These are phyloP conservation scores for Atkinsonella hypoxylon DNA, from an alignment of 2,329 filamentous ascomycete species.

Conservation along the genomic window DNA sequence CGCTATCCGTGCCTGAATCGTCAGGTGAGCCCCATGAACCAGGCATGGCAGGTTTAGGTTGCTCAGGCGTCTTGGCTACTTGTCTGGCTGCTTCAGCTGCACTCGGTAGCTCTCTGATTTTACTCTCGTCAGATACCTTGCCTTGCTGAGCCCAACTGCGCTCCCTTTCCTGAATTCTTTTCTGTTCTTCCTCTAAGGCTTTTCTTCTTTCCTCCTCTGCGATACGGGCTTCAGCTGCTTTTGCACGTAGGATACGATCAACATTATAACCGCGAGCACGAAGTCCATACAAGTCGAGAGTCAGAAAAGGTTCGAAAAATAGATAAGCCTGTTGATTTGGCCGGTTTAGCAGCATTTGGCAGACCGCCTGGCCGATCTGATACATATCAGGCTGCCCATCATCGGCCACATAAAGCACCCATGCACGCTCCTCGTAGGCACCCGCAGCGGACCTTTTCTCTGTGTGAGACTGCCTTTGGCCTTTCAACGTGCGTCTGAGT, in stretches of 20 bases:
- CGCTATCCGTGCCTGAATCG: constrained; percentile 21
- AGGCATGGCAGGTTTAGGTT: constrained; percentile 46
- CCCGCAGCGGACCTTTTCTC: constrained; percentile 68
- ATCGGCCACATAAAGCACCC: constrained; percentile 65
- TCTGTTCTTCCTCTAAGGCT: constrained; percentile 61
- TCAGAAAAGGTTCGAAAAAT: constrained; percentile 83
- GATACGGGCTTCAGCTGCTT: constrained; percentile 76
- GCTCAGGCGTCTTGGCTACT: constrained; percentile 28
- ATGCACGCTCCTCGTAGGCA: constrained; percentile 38
- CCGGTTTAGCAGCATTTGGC: constrained; percentile 65
- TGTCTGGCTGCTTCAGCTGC: constrained; percentile 26
- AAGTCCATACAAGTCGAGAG: constrained; percentile 69
- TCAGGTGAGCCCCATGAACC: constrained; percentile 63
- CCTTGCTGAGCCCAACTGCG: constrained; percentile 29
- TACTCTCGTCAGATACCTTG: constrained; percentile 13
- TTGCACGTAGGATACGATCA: constrained; percentile 79
- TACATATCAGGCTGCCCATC: constrained; percentile 66
- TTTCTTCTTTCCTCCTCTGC: constrained; percentile 72
- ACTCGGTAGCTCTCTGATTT: constrained; percentile 6
- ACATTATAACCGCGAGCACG: constrained; percentile 91
- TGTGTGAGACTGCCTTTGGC: constrained; percentile 54
- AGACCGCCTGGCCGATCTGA: constrained; percentile 81
- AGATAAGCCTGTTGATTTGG: constrained; percentile 83
- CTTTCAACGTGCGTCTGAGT: constrained; percentile 63
- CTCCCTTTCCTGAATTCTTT: constrained; percentile 47